Evolutionary conservation across 208 protist genomes (phyloP).

Genomic region (Herpetomonas muscarum): DNA sequence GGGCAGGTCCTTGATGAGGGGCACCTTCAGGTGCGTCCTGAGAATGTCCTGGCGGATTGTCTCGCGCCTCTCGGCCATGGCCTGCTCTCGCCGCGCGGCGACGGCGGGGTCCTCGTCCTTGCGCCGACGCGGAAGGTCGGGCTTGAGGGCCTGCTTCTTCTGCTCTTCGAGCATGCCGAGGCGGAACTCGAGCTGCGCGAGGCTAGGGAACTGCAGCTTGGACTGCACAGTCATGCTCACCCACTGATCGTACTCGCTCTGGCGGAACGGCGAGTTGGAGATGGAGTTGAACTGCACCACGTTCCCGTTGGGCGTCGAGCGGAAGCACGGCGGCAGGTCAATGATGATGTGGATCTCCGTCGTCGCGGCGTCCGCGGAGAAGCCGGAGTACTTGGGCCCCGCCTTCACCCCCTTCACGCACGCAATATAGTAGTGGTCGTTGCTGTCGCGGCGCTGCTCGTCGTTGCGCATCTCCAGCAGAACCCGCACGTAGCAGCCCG

Average conservation of each 20-base stretch:
- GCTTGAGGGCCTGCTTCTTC: slow-evolving; percentile 68
- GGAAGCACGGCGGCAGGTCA: slow-evolving; percentile 87
- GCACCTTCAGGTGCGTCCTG: slow-evolving; percentile 59
- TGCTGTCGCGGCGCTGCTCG: slow-evolving; percentile 61
- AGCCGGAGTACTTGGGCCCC: slow-evolving; percentile 83
- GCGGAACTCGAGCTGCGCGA: slow-evolving; percentile 77
- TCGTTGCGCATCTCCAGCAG: slow-evolving; percentile 87
- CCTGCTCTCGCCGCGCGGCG: slow-evolving; percentile 38
- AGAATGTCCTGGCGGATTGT: slow-evolving; percentile 44
- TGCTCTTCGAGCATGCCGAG: slow-evolving; percentile 84
- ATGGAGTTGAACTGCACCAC: slow-evolving; percentile 90
- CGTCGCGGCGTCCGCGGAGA: slow-evolving; percentile 71
- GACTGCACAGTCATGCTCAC: slow-evolving; percentile 57
- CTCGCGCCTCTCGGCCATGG: slow-evolving; percentile 26
- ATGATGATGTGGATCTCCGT: slow-evolving; percentile 89
- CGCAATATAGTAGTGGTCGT: slow-evolving; percentile 88
- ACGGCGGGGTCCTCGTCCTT: slow-evolving; percentile 50
- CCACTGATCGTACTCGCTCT: slow-evolving; percentile 86
- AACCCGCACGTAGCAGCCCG: slow-evolving; percentile 87
- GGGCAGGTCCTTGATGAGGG: slow-evolving; percentile 50
- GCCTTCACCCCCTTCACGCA: slow-evolving; percentile 73
- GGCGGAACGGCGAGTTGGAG: slow-evolving; percentile 82
- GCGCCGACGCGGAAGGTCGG: slow-evolving; percentile 40
- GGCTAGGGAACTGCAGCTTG: slow-evolving; percentile 52
- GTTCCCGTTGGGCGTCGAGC: slow-evolving; percentile 79